Evolutionary conservation across 768 basidiomycete species (phyloP).

Genomic region (Imleria badia): DNA sequence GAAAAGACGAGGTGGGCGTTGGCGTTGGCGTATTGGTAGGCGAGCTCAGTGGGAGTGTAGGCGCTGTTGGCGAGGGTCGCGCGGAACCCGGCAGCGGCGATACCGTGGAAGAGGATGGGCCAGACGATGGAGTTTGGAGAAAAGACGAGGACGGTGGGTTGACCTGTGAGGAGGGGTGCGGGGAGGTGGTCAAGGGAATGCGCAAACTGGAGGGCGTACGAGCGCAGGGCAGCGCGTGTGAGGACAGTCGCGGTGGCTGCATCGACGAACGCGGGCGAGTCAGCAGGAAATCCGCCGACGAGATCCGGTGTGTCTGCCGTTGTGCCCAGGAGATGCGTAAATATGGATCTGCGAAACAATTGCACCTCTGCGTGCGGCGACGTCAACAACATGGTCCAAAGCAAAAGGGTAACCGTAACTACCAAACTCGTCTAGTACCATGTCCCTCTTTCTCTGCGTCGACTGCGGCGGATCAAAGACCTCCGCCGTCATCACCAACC

Average conservation of each 20-base stretch:
- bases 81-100: slow-evolving; percentile 64
- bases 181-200: slow-evolving; percentile 53
- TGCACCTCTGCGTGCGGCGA: slow-evolving; percentile 22
- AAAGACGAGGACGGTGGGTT: slow-evolving; percentile 56
- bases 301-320: slow-evolving; percentile 17
- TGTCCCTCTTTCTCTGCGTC: slow-evolving; percentile 74
- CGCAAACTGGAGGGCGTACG: slow-evolving; percentile 55
- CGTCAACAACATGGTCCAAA: slow-evolving; percentile 13
- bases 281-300: slow-evolving; percentile 45
- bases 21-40: slow-evolving; percentile 69
- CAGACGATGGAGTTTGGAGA: slow-evolving; percentile 66
- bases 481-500: slow-evolving; percentile 64
- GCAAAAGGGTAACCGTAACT: too few relatives aligned
- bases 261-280: slow-evolving; percentile 62
- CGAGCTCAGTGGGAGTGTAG: slow-evolving; percentile 68
- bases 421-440: too few relatives aligned
- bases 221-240: slow-evolving; percentile 52
- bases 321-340: slow-evolving; percentile 30
- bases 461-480: slow-evolving; percentile 93
- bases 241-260: slow-evolving; percentile 55
- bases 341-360: slow-evolving; percentile 28
- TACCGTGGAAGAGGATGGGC: slow-evolving; percentile 44
- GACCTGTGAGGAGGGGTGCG: slow-evolving; percentile 38
- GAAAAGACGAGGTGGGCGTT: slow-evolving; percentile 62
- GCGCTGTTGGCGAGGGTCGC: slow-evolving; percentile 73